Evolutionary conservation across 129 eudicot genomes (phyloP).

Genomic region (Sambucus nigra): DNA sequence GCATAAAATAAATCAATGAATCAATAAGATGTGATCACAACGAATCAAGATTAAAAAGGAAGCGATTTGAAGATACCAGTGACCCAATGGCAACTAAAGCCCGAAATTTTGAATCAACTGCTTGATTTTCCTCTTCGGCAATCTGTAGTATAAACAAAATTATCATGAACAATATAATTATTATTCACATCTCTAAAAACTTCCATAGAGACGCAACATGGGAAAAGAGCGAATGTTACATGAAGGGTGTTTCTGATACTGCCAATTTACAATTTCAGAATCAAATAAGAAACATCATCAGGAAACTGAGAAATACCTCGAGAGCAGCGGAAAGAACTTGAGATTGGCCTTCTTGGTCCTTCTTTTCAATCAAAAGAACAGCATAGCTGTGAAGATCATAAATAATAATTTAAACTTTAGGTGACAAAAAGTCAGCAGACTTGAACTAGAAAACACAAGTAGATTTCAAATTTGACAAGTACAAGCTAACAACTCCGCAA

Average conservation of each 20-base stretch:
- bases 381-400: conserved; percentile 51
- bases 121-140: conserved; percentile 69
- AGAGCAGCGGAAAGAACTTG: conserved; percentile 96
- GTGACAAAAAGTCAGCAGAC: background rate
- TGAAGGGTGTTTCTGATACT: background rate
- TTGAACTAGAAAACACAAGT: background rate
- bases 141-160: conserved; percentile 36
- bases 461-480: background rate
- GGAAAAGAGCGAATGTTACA: background rate
- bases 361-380: conserved; percentile 83
- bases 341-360: conserved; percentile 92
- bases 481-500: background rate
- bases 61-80: conserved; percentile 42
- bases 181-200: background rate
- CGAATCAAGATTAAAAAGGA: background rate
- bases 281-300: background rate
- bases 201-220: no score
- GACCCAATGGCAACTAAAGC: conserved; percentile 97
- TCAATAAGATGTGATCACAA: background rate
- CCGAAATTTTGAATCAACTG: conserved; percentile 68
- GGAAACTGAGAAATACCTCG: conserved; percentile 38
- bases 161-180: conserved; percentile 1
- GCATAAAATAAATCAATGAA: no score
- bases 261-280: background rate
- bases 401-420: conserved; percentile 3